phyloP scores from a whole-genome alignment of 2,329 filamentous ascomycete genomes.

The Sporothrix euskadiensis region DNA sequence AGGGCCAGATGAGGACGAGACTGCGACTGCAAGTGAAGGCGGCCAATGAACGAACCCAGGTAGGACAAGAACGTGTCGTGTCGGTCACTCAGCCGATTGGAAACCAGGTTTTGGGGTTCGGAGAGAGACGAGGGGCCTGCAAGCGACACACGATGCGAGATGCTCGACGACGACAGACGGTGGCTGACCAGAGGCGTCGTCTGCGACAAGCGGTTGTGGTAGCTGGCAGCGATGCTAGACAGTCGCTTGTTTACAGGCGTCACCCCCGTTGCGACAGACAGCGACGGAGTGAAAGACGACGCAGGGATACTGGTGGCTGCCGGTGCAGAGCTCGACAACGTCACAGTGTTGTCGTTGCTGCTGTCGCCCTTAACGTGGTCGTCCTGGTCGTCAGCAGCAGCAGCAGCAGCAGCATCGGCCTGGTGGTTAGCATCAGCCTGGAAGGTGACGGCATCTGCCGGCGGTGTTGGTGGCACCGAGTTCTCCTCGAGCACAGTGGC shows the following conservation, averaged over 20 bases:
- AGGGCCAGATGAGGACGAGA: constrained; percentile 79
- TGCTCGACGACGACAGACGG: constrained; percentile 56
- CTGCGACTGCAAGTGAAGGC: constrained; percentile 86
- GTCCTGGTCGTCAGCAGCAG: constrained; percentile 34
- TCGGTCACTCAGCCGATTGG: constrained; percentile 73
- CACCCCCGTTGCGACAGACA: constrained; percentile 34
- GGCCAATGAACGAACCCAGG: constrained; percentile 88
- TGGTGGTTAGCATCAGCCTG: constrained; percentile 34
- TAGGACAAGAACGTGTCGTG: constrained; percentile 90
- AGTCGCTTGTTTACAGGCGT: constrained; percentile 47
- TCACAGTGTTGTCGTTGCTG: constrained; percentile 47
- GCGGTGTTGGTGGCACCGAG: constrained; percentile 62
- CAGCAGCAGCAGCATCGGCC: not conserved
- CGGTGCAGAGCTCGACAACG: constrained; percentile 19
- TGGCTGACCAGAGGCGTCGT: constrained; percentile 44
- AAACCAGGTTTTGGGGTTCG: constrained; percentile 73
- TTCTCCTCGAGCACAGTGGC: constrained; percentile 60
- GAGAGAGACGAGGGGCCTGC: constrained; percentile 64
- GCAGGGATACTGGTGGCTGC: not conserved
- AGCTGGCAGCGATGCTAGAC: constrained; percentile 38
- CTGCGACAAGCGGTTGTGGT: constrained; percentile 43
- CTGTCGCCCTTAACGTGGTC: constrained; percentile 30
- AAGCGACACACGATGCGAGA: constrained; percentile 75
- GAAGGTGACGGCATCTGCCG: constrained; percentile 58
- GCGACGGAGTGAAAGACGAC: constrained; percentile 7